Conservation (phyloP, 352 stramenopile species). For the Pythium vanterpoolii region DNA sequence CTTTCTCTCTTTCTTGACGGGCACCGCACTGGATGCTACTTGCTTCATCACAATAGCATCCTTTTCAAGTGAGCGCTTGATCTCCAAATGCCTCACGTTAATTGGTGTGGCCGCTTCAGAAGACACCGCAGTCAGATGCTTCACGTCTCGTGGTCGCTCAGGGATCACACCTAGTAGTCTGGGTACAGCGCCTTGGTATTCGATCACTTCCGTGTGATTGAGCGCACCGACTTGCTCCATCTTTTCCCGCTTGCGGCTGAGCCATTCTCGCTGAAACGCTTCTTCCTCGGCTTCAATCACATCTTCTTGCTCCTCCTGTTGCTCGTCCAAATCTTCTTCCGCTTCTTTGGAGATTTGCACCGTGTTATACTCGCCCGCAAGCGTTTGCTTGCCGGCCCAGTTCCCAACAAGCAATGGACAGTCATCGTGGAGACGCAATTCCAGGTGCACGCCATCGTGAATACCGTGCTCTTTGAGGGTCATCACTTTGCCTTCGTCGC, state of each 20-base stretch:
- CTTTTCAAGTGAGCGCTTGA: constrained; percentile 14
- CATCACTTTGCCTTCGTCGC: constrained; percentile 72
- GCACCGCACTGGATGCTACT: background rate
- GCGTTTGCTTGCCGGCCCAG: constrained; percentile 54
- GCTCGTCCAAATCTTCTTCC: constrained; percentile 69
- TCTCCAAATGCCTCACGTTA: constrained; percentile 9
- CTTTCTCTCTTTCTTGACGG: constrained; percentile 18
- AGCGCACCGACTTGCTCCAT: constrained; percentile 48
- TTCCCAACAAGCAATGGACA: constrained; percentile 63
- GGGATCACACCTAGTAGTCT: constrained; percentile 58
- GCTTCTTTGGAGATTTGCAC: constrained; percentile 83
- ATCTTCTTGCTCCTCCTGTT: constrained; percentile 64
- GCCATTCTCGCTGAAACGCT: constrained; percentile 45
- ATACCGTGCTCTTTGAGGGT: constrained; percentile 72
- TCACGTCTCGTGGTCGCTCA: constrained; percentile 2
- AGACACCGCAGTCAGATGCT: background rate
- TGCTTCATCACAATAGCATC: constrained; percentile 12
- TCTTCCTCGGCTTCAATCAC: constrained; percentile 52
- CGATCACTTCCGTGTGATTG: constrained; percentile 61
- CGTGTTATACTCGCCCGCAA: constrained; percentile 69
- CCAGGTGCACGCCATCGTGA: constrained; percentile 53
- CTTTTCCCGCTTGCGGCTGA: constrained; percentile 48
- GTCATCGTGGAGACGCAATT: constrained; percentile 75
- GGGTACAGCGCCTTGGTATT: constrained; percentile 43
- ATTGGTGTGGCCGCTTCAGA: background rate